Conservation (phyloP, 495 filamentous ascomycete genomes). For the Penicillium maclennaniae region DNA sequence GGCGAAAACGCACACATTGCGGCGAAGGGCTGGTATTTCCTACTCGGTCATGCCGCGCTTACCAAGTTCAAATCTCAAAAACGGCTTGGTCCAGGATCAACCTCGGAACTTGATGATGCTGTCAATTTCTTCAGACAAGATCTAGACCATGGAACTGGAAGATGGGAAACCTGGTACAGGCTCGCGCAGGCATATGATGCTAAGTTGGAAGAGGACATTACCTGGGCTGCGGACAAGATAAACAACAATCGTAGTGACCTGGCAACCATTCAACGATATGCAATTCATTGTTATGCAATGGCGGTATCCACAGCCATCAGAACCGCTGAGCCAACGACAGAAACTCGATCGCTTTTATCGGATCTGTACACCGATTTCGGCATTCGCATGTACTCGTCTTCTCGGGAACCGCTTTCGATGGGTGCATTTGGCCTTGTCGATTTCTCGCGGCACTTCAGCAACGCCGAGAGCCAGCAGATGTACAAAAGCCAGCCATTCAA, state of each 20-base stretch:
- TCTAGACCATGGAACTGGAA: conserved; percentile 75
- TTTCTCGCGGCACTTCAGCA: conserved; percentile 72
- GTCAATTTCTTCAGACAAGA: conserved; percentile 79
- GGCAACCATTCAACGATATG: conserved; percentile 68
- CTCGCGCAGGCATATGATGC: conserved; percentile 88
- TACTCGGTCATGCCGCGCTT: conserved; percentile 82
- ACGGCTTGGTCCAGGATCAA: conserved; percentile 68
- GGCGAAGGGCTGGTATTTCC: conserved; percentile 85
- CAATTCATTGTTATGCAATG: conserved; percentile 93
- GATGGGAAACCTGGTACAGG: conserved; percentile 96
- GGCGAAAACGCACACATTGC: conserved; percentile 58
- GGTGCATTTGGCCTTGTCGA: conserved; percentile 72
- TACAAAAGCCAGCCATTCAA: conserved; percentile 70
- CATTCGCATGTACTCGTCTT: conserved; percentile 82
- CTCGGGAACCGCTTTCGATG: conserved; percentile 90
- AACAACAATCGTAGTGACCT: conserved; percentile 79
- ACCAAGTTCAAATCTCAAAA: conserved; percentile 86
- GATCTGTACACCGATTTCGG: conserved; percentile 90
- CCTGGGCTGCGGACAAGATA: conserved; percentile 94
- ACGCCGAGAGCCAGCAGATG: conserved; percentile 60
- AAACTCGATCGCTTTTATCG: conserved; percentile 63
- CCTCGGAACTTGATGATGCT: conserved; percentile 81
- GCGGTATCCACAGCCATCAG: conserved; percentile 71
- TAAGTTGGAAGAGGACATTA: conserved; percentile 84
- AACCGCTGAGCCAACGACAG: conserved; percentile 55